phyloP scores from a whole-genome alignment of 768 basidiomycete species.

The Heimioporus sp. region DNA sequence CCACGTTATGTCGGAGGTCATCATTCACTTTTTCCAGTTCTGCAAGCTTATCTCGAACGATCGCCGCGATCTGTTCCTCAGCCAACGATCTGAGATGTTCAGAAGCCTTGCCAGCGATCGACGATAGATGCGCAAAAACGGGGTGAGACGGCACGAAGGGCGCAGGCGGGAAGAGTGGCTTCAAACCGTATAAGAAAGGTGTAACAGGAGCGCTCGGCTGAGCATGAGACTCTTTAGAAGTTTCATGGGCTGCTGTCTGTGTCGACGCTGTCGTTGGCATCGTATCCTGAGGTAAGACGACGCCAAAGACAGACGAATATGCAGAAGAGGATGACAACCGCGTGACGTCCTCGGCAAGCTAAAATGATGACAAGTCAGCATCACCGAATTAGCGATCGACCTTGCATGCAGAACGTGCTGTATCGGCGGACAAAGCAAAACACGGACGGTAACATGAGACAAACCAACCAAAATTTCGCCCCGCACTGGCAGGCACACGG shows the following conservation, averaged over 20 bases:
- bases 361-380: conserved; percentile 19
- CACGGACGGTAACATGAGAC: not conserved
- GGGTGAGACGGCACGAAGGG: conserved; percentile 77
- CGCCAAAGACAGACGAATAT: conserved; percentile 46
- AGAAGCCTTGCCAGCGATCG: conserved; percentile 54
- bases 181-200: conserved; percentile 50
- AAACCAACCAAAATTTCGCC: not conserved
- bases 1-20: conserved; percentile 54
- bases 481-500: not conserved
- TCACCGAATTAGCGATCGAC: not conserved
- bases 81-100: conserved; percentile 52
- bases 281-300: conserved; percentile 38
- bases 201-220: conserved; percentile 21
- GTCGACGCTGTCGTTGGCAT: conserved; percentile 22
- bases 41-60: conserved; percentile 51
- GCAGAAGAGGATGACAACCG: conserved; percentile 35
- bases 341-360: conserved; percentile 26
- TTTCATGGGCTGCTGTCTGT: conserved; percentile 21
- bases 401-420: conserved; percentile 6
- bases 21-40: conserved; percentile 57
- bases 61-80: conserved; percentile 54
- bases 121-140: conserved; percentile 62
- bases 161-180: conserved; percentile 67
- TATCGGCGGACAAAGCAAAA: conserved; percentile 6
- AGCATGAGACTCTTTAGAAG: conserved; percentile 25